These are phyloP conservation scores for Prototheca wickerhamii DNA, from an alignment of 163 green algal species.

Conservation along the genomic window DNA sequence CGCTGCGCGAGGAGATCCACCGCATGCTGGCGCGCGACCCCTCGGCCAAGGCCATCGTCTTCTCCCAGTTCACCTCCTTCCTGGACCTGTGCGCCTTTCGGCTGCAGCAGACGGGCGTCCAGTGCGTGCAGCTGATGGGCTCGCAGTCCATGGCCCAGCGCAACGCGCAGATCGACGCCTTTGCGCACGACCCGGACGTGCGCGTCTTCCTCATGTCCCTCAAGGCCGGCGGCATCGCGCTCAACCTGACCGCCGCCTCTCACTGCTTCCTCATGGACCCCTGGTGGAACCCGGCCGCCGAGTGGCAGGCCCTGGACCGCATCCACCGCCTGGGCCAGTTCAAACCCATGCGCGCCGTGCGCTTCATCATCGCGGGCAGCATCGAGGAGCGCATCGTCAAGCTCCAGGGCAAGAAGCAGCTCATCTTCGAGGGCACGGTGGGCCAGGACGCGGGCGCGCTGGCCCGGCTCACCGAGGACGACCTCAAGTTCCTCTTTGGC, in stretches of 20 bases:
- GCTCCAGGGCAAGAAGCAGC: slow-evolving; percentile 90
- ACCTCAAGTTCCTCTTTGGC: slow-evolving; percentile 86
- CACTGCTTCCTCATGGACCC: slow-evolving; percentile 75
- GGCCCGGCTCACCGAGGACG: slow-evolving; percentile 76
- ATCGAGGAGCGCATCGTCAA: slow-evolving; percentile 95
- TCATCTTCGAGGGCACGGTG: slow-evolving; percentile 89
- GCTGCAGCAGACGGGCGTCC: slow-evolving; percentile 55
- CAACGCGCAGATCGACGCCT: slow-evolving; percentile 62
- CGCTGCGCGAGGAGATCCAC: slow-evolving; percentile 75
- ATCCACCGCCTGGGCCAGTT: slow-evolving; percentile 79
- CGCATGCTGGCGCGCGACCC: slow-evolving; percentile 65
- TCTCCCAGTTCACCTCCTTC: slow-evolving; percentile 94
- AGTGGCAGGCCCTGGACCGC: slow-evolving; percentile 71
- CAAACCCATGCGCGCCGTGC: slow-evolving; percentile 72
- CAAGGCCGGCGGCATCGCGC: slow-evolving; percentile 88
- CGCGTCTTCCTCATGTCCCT: slow-evolving; percentile 86
- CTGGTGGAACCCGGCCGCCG: slow-evolving; percentile 80
- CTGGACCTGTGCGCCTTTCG: slow-evolving; percentile 76
- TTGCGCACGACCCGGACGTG: slow-evolving; percentile 64
- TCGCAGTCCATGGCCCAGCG: slow-evolving; percentile 71
- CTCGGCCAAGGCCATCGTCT: slow-evolving; percentile 81
- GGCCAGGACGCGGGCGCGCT: slow-evolving; percentile 68
- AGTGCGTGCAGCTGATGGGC: slow-evolving; percentile 72
- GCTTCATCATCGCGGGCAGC: slow-evolving; percentile 80
- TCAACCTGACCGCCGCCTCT: slow-evolving; percentile 89